Percentiles rank a stretch among this genome's conserved stretches.
phyloP scores from a whole-genome alignment of 176 grass and related monocot species.

The Cenchrus americanus region DNA sequence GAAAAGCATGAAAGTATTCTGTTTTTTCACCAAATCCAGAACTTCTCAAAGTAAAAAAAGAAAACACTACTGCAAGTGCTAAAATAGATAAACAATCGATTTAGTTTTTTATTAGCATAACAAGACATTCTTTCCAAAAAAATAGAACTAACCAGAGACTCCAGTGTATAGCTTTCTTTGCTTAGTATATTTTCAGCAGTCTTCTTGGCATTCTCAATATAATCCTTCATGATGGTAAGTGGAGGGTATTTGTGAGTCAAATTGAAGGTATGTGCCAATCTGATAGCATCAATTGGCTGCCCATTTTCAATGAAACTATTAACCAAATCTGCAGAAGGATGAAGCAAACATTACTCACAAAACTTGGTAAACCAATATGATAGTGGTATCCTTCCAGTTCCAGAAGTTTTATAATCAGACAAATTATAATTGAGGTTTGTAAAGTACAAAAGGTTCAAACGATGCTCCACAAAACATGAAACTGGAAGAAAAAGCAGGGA shows the following conservation, averaged over 20 bases:
- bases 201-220: conserved; percentile 40
- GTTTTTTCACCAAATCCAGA: not conserved
- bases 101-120: conserved; percentile 17
- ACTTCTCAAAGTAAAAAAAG: not conserved
- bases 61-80: not conserved
- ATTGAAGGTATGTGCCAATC: conserved; percentile 34
- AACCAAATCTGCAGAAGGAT: conserved; percentile 38
- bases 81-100: not conserved
- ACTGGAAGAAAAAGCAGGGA: not conserved
- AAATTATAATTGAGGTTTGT: not conserved
- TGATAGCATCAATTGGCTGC: conserved; percentile 35
- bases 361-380: not conserved
- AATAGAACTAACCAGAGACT: conserved; percentile 36
- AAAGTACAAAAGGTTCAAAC: conserved; percentile 20
- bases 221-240: conserved; percentile 38
- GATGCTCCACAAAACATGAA: not conserved
- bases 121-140: conserved; percentile 18
- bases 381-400: not conserved
- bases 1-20: not conserved
- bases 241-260: conserved; percentile 43
- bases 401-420: not conserved
- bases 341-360: not conserved
- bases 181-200: conserved; percentile 43
- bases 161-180: conserved; percentile 32
- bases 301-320: conserved; percentile 38